Conservation (phyloP, 129 eudicot genomes). For the Saposhnikovia divaricata region DNA sequence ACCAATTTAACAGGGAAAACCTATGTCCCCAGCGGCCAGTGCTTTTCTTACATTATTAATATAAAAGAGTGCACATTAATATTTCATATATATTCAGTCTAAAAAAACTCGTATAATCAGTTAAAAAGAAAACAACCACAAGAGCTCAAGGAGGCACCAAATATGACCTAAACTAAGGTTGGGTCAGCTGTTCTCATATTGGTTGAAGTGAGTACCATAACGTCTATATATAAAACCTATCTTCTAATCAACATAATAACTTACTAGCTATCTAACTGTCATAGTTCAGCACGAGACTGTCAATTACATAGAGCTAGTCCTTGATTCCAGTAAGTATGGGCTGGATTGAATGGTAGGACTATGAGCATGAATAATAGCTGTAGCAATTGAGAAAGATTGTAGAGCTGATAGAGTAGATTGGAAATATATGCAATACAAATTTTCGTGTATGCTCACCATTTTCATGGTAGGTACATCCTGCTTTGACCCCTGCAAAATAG, state of each 20-base stretch:
- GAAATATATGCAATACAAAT: slow-evolving; percentile 63
- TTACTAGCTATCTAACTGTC: not conserved
- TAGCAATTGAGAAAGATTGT: slow-evolving; percentile 81
- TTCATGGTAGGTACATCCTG: slow-evolving; percentile 45
- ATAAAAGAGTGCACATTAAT: not conserved
- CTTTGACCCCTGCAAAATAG: slow-evolving; percentile 58
- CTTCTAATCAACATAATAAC: not conserved
- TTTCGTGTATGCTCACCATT: slow-evolving; percentile 57
- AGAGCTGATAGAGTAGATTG: slow-evolving; percentile 55
- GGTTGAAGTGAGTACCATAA: not conserved
- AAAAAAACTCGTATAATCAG: not conserved
- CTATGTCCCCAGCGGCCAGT: not conserved
- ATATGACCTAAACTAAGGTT: not conserved
- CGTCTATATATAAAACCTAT: not conserved
- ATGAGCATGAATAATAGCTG: slow-evolving; percentile 64
- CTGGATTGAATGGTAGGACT: slow-evolving; percentile 51
- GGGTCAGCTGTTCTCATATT: not conserved
- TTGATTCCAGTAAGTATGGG: slow-evolving; percentile 23
- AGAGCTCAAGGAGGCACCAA: not conserved
- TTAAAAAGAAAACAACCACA: not conserved
- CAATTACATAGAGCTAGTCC: not conserved
- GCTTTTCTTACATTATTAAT: not conserved
- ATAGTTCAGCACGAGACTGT: not conserved
- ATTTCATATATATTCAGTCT: not conserved
- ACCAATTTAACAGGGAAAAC: not conserved